Evolutionary conservation across 169 alveolate species (phyloP), one percentile per base, ranked within the genome.

Genomic region (Eimeria nieschulzi): DNA sequence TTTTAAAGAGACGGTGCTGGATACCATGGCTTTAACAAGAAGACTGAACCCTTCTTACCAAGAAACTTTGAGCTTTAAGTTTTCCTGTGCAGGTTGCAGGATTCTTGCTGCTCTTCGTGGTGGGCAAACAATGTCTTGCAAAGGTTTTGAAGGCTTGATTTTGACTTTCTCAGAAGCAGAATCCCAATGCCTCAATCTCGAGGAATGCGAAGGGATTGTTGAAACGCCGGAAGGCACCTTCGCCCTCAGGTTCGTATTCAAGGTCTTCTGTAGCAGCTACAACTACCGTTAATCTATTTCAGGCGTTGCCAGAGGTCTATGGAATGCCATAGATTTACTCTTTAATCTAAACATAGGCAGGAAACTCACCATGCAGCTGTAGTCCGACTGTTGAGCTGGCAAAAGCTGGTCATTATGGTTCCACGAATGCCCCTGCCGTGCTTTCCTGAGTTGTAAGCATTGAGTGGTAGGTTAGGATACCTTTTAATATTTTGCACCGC

Each of bases 151-250:
- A 63, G n/a, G 73, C 15, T 68, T 76, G 63, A 82, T 82, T 26
- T 39, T 15, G 61, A 6, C 79, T 19, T 59, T 82, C 25, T 0
- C 63, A 9, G 90, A 61, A 19, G 90, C 90, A 55, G 25, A 51
- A 9, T 13, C 51, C 19, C 55, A 59, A 63, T 82, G 90, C 90
- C 25, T 82, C 21, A 71, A 61, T 12, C 59, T 19, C 7, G 78
- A 82, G 7, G 78, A 61, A 9, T 82, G 90, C 64, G 78, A 82
- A 39, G 90, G 90, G 64, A 61, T 82, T 25, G 90, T 82, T 23
- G 90, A 82, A 21, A 82, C 78, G n/a, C 75, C 90, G 21, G 79
- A 82, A 33, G 59, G 71, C 9, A 63, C 90, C 6, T 82, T 82
- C 59, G 10, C 63, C 51, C 90, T 82, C 66, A 61, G 90, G 90